Evolutionary conservation across 2,329 filamentous ascomycete genomes (phyloP).

Genomic region (Pseudocercospora eumusae): DNA sequence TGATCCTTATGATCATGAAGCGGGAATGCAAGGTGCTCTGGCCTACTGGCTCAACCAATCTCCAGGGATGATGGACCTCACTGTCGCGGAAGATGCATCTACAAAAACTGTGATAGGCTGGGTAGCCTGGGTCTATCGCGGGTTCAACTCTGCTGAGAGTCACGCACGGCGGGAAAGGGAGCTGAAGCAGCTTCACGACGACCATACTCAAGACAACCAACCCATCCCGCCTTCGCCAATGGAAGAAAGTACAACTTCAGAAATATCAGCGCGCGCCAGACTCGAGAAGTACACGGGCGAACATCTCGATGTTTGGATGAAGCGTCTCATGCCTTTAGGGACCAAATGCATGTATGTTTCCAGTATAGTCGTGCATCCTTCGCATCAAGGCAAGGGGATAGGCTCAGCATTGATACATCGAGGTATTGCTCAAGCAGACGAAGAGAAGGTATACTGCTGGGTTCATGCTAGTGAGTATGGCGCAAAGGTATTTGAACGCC

Average conservation of each 20-base stretch:
- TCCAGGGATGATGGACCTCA: neutral
- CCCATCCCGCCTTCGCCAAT: neutral
- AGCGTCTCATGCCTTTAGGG: conserved; percentile 4
- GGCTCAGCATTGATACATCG: conserved; percentile 6
- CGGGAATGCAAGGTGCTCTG: neutral
- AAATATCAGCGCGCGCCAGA: neutral
- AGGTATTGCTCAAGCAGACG: neutral
- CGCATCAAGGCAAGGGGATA: conserved; percentile 6
- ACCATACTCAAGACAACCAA: neutral
- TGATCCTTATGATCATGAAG: conserved; percentile 7
- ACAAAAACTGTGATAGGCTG: neutral
- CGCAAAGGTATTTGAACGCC: neutral
- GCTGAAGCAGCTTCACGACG: neutral
- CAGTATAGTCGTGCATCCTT: conserved; percentile 11
- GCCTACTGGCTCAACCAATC: conserved; percentile 4
- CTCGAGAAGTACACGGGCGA: conserved; percentile 1
- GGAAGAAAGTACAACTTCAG: neutral
- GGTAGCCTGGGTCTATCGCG: conserved; percentile 10
- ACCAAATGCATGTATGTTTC: conserved; percentile 8
- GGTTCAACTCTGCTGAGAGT: neutral
- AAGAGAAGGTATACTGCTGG: conserved; percentile 6
- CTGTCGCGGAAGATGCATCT: neutral
- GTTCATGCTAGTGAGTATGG: conserved; percentile 9
- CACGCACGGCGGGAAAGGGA: neutral
- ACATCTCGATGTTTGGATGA: conserved; percentile 3